Evolutionary conservation across 139 green algal genomes (phyloP).

Genomic region (Chlamydomonas sp.): DNA sequence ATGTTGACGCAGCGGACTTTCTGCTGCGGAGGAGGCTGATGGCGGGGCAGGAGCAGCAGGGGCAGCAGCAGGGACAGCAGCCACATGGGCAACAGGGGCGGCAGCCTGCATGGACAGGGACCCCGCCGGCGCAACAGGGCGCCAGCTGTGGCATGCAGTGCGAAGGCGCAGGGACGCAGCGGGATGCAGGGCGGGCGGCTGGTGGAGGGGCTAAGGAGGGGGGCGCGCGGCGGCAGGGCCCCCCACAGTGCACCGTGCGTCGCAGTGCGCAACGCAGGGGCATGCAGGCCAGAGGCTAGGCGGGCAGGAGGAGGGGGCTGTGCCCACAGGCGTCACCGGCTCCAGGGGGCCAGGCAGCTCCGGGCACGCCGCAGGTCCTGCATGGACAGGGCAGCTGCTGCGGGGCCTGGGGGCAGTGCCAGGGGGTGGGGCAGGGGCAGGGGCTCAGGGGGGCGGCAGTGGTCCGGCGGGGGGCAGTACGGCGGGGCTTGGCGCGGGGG

Average conservation of each 20-base stretch:
- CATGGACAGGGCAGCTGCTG: conserved; percentile 25
- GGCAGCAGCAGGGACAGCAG: not conserved
- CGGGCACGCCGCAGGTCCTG: conserved; percentile 27
- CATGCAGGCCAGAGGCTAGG: no score
- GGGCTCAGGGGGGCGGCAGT: not conserved
- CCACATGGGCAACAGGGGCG: not conserved
- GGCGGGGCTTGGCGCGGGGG: not conserved
- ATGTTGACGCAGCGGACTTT: conserved; percentile 82
- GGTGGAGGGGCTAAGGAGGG: no score
- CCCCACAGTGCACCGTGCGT: no score
- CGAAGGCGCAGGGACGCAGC: no score
- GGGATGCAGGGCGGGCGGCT: no score
- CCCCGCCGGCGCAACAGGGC: not conserved
- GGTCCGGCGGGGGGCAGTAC: not conserved
- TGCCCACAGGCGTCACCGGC: not conserved
- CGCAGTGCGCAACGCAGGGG: no score
- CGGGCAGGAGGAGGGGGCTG: not conserved
- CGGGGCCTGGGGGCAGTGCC: not conserved
- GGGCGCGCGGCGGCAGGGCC: no score
- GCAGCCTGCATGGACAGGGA: not conserved
- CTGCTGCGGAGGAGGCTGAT: conserved; percentile 48
- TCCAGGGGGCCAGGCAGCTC: not conserved
- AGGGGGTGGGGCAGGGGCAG: not conserved
- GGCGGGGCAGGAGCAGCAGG: not conserved
- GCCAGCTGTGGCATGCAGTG: not conserved